phyloP scores from a whole-genome alignment of 139 green algal species.

The Ostreobium quekettii region DNA sequence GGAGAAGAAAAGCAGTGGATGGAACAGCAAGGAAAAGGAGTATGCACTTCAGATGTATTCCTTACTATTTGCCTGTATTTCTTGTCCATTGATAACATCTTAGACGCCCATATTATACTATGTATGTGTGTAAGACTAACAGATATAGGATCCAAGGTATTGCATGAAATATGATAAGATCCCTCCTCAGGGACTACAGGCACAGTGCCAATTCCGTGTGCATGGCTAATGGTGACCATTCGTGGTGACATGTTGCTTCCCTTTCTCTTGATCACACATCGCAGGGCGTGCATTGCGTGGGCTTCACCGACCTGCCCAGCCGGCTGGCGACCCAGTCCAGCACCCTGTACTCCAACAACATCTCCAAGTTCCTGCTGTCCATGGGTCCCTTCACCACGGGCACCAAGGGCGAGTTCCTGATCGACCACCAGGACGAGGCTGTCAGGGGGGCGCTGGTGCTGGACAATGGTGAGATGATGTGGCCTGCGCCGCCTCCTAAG shows the following conservation, averaged over 20 bases:
- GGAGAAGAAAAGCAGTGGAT: no score
- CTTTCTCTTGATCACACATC: conserved; percentile 3
- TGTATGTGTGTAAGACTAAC: no score
- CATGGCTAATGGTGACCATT: not conserved
- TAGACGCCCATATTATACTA: no score
- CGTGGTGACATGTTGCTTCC: not conserved
- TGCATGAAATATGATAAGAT: no score
- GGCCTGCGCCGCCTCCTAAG: conserved; percentile 55
- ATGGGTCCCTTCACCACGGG: conserved; percentile 68
- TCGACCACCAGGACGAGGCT: conserved; percentile 75
- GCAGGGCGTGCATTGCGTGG: conserved; percentile 68
- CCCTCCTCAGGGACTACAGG: no score
- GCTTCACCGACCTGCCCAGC: conserved; percentile 81
- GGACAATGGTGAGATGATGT: conserved; percentile 64
- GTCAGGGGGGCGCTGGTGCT: conserved; percentile 70
- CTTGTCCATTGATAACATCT: no score
- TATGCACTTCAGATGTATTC: no score
- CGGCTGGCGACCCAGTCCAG: conserved; percentile 69
- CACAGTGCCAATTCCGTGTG: no score
- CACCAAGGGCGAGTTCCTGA: conserved; percentile 57
- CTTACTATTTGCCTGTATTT: no score
- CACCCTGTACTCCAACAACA: conserved; percentile 83
- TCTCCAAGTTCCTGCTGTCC: conserved; percentile 76
- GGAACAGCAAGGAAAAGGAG: no score
- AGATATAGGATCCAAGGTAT: no score